Evolutionary conservation across 2,329 filamentous ascomycete genomes (phyloP).

Genomic region (Talaromyces albobiverticillius): DNA sequence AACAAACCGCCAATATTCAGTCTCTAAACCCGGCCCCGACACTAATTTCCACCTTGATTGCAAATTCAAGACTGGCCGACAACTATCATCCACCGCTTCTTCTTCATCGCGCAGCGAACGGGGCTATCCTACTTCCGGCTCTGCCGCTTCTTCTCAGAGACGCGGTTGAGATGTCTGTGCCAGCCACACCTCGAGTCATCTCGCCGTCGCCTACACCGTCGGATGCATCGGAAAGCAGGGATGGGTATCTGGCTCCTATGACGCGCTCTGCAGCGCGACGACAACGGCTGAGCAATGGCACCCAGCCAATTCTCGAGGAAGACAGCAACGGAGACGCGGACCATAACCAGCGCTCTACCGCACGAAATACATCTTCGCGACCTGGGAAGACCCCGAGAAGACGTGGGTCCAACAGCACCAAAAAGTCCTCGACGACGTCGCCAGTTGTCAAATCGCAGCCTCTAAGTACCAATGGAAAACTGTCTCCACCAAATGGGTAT

Average conservation of each 20-base stretch:
- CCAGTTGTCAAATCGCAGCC: conserved; percentile 39
- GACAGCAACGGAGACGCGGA: conserved; percentile 48
- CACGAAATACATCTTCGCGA: conserved; percentile 62
- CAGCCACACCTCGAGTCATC: conserved; percentile 73
- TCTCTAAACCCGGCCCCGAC: conserved; percentile 21
- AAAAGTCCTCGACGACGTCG: conserved; percentile 24
- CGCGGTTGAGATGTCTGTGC: conserved; percentile 53
- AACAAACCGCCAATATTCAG: conserved; percentile 33
- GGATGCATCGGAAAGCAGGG: conserved; percentile 46
- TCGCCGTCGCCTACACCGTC: conserved; percentile 77
- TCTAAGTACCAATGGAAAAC: conserved; percentile 33
- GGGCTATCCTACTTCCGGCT: conserved; percentile 24
- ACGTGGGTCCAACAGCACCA: conserved; percentile 40
- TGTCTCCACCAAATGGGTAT: conserved; percentile 62
- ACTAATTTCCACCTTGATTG: conserved; percentile 22
- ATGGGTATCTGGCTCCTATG: conserved; percentile 69
- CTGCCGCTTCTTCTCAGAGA: conserved; percentile 50
- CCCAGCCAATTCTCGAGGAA: conserved; percentile 58
- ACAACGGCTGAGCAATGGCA: conserved; percentile 56
- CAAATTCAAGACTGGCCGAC: conserved; percentile 10
- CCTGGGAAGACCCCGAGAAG: conserved; percentile 38
- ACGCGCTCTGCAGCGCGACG: conserved; percentile 68
- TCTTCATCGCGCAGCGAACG: conserved; percentile 23
- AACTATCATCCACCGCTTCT: conserved; percentile 14
- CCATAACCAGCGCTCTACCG: conserved; percentile 64